A percentile compares a stretch with the other conserved stretches of the same genome.
Conservation (phyloP, 106 monocot genomes). For the Acanthochlamys bracteata region DNA sequence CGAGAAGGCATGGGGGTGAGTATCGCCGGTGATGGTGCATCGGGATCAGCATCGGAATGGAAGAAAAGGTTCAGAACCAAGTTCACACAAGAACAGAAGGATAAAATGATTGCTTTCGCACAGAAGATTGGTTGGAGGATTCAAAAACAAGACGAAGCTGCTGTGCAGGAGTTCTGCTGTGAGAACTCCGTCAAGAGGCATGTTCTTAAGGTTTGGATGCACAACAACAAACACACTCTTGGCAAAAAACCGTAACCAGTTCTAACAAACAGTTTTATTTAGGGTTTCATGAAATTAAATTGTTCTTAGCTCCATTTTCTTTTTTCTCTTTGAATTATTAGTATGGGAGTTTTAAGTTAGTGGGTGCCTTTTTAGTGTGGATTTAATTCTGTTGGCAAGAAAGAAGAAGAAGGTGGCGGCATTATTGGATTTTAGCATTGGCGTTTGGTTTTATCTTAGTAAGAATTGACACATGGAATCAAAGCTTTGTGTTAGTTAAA, state of each 20-base stretch:
- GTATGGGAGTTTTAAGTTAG: no score
- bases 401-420: no score
- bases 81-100: constrained; percentile 85
- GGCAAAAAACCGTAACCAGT: constrained; percentile 72
- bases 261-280: no score
- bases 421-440: no score
- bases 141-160: constrained; percentile 81
- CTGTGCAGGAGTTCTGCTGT: constrained; percentile 74
- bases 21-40: constrained; percentile 7
- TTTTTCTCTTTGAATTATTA: no score
- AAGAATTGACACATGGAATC: no score
- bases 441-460: no score
- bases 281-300: no score
- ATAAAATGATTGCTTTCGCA: constrained; percentile 74
- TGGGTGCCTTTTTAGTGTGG: no score
- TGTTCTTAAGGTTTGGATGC: constrained; percentile 92
- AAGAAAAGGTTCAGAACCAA: constrained; percentile 76
- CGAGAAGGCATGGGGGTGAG: constrained; percentile 45
- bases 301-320: no score
- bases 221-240: constrained; percentile 88
- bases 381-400: no score
- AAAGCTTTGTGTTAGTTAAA: no score
- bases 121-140: constrained; percentile 76
- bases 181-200: constrained; percentile 60
- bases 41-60: constrained; percentile 12